Base-by-base conservation (phyloP, 2,329 filamentous ascomycete species). In the Cryphonectria nitschkei region DNA sequence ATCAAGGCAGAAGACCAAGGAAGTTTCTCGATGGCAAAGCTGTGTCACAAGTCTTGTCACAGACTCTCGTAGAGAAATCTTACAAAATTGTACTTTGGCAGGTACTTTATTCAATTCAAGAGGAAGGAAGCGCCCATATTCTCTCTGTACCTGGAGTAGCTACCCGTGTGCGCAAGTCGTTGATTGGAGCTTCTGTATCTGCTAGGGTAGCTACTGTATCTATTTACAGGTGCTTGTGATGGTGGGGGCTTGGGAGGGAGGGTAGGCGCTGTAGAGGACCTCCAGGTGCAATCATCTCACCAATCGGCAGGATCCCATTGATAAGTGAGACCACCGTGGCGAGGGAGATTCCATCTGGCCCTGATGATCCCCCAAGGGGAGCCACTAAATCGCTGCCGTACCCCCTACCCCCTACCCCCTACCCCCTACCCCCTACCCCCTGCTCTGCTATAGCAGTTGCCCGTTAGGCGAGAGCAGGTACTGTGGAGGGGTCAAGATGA, bases 281-380 rank as follows among this genome's bases (percentile, higher is more conserved):
- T 50, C 34, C 22, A 19, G 37, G 32, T 26, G n/a, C 43, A 22
- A 3, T 50, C 32, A 29, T 37, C 50, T 65, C 64, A 41, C 70
- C 70, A 72, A 72, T 72, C 60, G 68, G 68, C 68, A 68, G 58
- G 13, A 16, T 7, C 60, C 65, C 39, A 58, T 65, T 67, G 67
- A 39, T 70, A 52, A 69, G 46, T 60, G 29, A 22, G 19, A 43
- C 29, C 63, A 32, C 29, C n/a, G 63, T 13, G 16, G 58, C 37
- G 58, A 16, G n/a, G 34, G 60, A 19, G 13, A 13, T 16, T 4
- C 11, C 41, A 22, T n/a, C 60, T 26, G 34, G 34, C 34, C 65
- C 65, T 60, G 65, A 22, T 50, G 62, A 65, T 29, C 50, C 32
- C 37, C 46, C 46, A 7, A 26, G 19, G 6, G 7, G 52, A 29